A percentile compares a stretch with the other conserved stretches of the same genome.
Evolutionary conservation across 2,329 filamentous ascomycete genomes (phyloP).

Genomic region (Curvularia sp.): DNA sequence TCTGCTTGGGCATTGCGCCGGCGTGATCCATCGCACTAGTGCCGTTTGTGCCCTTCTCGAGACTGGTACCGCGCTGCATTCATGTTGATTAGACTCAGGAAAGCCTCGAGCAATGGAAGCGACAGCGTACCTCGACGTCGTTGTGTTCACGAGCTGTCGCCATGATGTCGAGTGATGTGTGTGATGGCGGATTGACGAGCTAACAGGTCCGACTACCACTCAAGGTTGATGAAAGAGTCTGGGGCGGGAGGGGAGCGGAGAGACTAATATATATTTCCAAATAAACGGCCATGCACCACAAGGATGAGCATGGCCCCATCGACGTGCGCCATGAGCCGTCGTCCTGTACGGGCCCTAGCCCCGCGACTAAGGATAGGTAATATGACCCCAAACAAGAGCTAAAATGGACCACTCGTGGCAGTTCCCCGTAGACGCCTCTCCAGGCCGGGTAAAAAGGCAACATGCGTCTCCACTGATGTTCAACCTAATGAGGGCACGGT

Average conservation of each 20-base stretch:
- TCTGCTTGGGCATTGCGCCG: constrained; percentile 44
- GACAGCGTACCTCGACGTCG: constrained; percentile 37
- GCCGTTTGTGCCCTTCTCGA: constrained; percentile 40
- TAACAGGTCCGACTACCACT: constrained; percentile 4
- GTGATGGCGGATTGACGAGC: constrained; percentile 5
- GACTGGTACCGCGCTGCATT: constrained; percentile 32
- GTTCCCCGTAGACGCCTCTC: constrained; percentile 39
- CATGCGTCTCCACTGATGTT: constrained; percentile 32
- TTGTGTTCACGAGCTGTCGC: constrained; percentile 53
- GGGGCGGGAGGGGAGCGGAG: constrained; percentile 46
- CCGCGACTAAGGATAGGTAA: constrained; percentile 33
- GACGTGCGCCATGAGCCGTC: constrained; percentile 45
- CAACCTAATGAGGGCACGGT: constrained; percentile 31
- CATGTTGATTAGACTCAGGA: constrained; percentile 15
- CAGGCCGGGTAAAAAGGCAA: constrained; percentile 47
- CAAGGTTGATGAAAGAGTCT: constrained; percentile 23
- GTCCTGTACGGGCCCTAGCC: constrained; percentile 32
- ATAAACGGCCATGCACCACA: constrained; percentile 27
- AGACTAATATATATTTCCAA: constrained; percentile 46
- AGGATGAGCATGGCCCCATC: constrained; percentile 33
- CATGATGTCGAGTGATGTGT: constrained; percentile 42
- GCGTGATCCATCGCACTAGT: constrained; percentile 52
- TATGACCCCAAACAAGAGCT: constrained; percentile 41
- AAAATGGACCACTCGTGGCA: constrained; percentile 40
- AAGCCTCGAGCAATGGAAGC: not conserved